A percentile compares a stretch with the other conserved stretches of the same genome.
Evolutionary conservation across 148 eudicot genomes (phyloP).

Genomic region (Heliosperma pusillum): DNA sequence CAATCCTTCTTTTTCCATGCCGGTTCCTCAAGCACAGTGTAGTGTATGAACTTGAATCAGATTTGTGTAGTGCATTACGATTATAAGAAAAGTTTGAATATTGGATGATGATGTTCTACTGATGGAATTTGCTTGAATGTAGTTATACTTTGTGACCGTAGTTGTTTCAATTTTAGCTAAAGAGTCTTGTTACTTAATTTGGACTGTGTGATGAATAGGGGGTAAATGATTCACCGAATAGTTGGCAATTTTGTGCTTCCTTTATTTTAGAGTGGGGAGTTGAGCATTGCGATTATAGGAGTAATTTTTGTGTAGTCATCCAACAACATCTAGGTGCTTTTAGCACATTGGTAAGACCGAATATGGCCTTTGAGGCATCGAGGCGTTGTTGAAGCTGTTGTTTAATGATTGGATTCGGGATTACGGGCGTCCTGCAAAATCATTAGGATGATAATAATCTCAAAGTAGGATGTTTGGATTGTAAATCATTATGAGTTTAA

Average conservation of each 20-base stretch:
- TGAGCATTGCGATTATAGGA: background rate
- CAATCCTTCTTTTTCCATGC: too few species aligned
- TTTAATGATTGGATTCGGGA: background rate
- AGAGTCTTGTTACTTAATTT: background rate
- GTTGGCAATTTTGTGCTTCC: background rate
- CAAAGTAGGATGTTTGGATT: background rate
- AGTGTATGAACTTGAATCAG: background rate
- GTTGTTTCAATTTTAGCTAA: background rate
- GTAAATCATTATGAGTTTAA: background rate
- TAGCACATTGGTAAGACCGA: background rate
- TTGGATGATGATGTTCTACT: background rate
- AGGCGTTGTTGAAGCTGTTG: background rate
- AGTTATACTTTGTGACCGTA: background rate
- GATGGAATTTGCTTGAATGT: background rate
- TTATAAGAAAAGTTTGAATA: background rate
- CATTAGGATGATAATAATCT: background rate
- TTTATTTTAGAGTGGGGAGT: background rate
- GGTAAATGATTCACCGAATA: background rate
- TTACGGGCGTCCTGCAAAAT: background rate
- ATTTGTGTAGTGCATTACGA: background rate
- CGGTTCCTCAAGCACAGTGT: too few species aligned
- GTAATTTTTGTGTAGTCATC: background rate
- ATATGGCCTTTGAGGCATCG: background rate
- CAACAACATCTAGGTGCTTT: background rate
- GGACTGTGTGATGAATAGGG: too few species aligned